Evolutionary conservation across 129 eudicot genomes (phyloP), one percentile per base, ranked within the genome.

Genomic region (Chrysanthemum makinoi): DNA sequence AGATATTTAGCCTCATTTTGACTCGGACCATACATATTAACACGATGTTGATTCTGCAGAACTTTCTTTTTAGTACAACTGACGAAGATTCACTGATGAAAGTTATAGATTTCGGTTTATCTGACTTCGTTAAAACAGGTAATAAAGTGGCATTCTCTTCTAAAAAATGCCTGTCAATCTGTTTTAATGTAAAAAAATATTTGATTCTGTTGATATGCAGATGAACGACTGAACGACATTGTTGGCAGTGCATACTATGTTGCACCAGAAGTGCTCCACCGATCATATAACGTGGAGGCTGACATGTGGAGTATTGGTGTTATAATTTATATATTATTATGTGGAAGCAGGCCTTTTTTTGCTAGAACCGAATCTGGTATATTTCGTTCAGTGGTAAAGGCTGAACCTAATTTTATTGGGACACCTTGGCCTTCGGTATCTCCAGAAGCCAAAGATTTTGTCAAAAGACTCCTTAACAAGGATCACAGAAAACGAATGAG

Each of bases 301-400:
- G 99, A 95, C 76, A 86, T 95, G 61, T 95, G 99, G 99, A 95
- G 99, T 80, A 80, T 94, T n/a, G 98, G 98, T 26, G 96, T 94
- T 72, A 94, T 94, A 65, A 81, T 96, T 35, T 94, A 94, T 63
- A 89, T 89, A 68, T 82, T 94, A 55, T 77, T 94, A 72, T 94
- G 98, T 73, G 98, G 97, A 77, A 94, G 98, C 79, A 80, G 98
- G 4, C 98, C 98, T 33, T 94, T 94, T 62, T 94, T 87, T 87
- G 95, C 93, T 22, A 84, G 97, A 69, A 94, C 98, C 5, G 98
- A 94, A 81, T 94, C 98, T 5, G 98, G 98, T 58, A 94, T 94
- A 7, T 94, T 94, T 43, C 98, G 97, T 58, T 85, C 98, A 13
- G 98, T 94, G 52, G 82, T 94, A 48, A 83, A 96, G 58, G 86